These are phyloP conservation scores for Cephaloascus fragrans DNA, from an alignment of 805 yeast genomes.

Conservation along the genomic window DNA sequence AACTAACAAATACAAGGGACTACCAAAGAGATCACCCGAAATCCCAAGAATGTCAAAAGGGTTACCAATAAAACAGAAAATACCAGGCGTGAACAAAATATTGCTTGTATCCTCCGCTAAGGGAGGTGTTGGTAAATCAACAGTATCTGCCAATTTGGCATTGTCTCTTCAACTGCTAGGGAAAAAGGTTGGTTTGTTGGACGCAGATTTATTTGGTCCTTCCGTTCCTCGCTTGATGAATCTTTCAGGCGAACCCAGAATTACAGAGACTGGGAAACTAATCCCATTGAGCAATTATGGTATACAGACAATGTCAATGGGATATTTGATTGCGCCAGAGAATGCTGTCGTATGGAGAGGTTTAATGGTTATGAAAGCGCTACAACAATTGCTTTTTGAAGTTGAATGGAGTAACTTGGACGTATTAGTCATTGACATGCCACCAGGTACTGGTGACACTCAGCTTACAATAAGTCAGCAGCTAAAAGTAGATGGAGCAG, in stretches of 20 bases:
- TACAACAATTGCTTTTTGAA: slow-evolving; percentile 76
- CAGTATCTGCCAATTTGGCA: slow-evolving; percentile 64
- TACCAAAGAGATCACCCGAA: slow-evolving; percentile 23
- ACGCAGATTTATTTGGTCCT: slow-evolving; percentile 81
- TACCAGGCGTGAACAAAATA: slow-evolving; percentile 54
- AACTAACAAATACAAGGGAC: slow-evolving; percentile 22
- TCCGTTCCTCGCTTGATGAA: slow-evolving; percentile 66
- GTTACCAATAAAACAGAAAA: slow-evolving; percentile 41
- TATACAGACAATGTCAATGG: slow-evolving; percentile 82
- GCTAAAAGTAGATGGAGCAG: slow-evolving; percentile 66
- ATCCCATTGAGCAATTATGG: slow-evolving; percentile 69
- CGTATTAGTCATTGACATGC: slow-evolving; percentile 70
- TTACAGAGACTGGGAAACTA: slow-evolving; percentile 41
- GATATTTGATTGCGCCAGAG: slow-evolving; percentile 57
- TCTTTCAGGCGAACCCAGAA: slow-evolving; percentile 61
- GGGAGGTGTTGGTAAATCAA: slow-evolving; percentile 79
- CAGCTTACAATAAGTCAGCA: slow-evolving; percentile 79
- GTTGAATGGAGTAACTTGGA: slow-evolving; percentile 69
- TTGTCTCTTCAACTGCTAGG: slow-evolving; percentile 45
- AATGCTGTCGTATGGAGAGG: slow-evolving; percentile 83
- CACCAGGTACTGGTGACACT: slow-evolving; percentile 89
- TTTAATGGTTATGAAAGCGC: slow-evolving; percentile 75
- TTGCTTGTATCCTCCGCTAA: slow-evolving; percentile 67
- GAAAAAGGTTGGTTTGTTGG: slow-evolving; percentile 57
- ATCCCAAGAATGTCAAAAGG: slow-evolving; percentile 37